Base-by-base conservation (phyloP, 2,329 filamentous ascomycete genomes). In the Cladosporium halotolerans region DNA sequence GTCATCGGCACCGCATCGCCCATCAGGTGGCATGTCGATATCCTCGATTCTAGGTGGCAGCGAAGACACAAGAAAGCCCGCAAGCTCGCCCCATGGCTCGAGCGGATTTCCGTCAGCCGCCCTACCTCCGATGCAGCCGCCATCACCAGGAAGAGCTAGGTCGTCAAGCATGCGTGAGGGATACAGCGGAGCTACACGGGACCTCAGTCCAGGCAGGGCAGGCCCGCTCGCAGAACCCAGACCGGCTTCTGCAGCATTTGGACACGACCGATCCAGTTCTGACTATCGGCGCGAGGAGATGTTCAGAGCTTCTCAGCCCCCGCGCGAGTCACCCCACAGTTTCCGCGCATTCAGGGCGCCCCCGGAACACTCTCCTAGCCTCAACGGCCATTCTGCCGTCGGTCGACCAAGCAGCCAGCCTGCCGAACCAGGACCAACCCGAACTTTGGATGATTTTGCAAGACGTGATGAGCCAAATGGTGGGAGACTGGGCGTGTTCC, bases 21-120 rank as follows among this genome's bases (percentile, higher is more conserved):
- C 79, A 11, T 49, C 45, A 10, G 79, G 78, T 49, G 83, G 81
- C 70, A 87, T 88, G 84, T 86, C 84, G 44, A 87, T 88, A 68
- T 85, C 83, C n/a, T 84, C 84, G 42, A 80, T 88, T 70, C 78
- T 88, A 55, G 84, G 83, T 69, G 60, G 67, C 16, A 55, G 57
- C 23, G 63, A 66, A 16, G 66, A 66, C 9, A 42, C 34, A 10
- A 60, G 58, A 13, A 62, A 59, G 38, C 55, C 59, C 28, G 56
- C 58, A 32, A 58, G 60, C 23, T 69, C 71, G 39, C 69, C 71
- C 10, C 65, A 68, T 33, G 57, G 60, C 42, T 55, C 62, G 3
- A 57, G 55, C 18, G 58, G 56, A 7, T 58, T 59, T n/a, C 61
- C 62, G 23, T 60, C 65, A 6, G 62, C 66, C 19, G 68, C 66